Conservation (phyloP, 306 rosid genomes). For the Quercus gilva region DNA sequence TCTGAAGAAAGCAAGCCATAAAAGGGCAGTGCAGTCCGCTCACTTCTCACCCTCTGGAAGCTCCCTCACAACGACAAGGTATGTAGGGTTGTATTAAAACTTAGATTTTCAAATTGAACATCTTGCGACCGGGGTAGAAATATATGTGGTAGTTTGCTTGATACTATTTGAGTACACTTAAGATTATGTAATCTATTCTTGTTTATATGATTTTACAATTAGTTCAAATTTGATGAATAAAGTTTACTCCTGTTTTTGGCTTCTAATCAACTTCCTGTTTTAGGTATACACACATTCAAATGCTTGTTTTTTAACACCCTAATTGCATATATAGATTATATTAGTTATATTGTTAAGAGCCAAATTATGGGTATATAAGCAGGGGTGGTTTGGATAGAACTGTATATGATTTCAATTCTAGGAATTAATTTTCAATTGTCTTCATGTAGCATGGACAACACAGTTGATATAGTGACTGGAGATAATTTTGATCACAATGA, state of each 20-base stretch:
- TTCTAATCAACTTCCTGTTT: neutral
- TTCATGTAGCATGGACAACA: conserved; percentile 57
- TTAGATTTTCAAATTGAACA: neutral
- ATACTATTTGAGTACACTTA: neutral
- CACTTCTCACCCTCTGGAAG: conserved; percentile 81
- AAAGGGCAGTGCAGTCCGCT: conserved; percentile 73
- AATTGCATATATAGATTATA: neutral
- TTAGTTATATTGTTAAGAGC: neutral
- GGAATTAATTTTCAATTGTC: conserved; percentile 5
- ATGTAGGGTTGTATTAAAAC: neutral
- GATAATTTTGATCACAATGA: conserved; percentile 47
- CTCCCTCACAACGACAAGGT: conserved; percentile 79
- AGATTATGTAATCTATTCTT: neutral
- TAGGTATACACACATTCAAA: neutral
- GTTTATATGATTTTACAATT: neutral
- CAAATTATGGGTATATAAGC: neutral
- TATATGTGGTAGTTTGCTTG: neutral
- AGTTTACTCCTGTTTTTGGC: neutral
- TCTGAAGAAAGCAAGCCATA: conserved; percentile 47
- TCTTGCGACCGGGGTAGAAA: neutral
- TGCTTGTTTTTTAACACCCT: neutral
- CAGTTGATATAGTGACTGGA: conserved; percentile 63
- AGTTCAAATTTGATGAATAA: neutral
- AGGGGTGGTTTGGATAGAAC: neutral
- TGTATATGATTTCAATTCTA: conserved; percentile 4